Evolutionary conservation across 169 alveolate genomes (phyloP), one percentile per base, ranked within the genome.

Genomic region (Cryptosporidium xiaoi): DNA sequence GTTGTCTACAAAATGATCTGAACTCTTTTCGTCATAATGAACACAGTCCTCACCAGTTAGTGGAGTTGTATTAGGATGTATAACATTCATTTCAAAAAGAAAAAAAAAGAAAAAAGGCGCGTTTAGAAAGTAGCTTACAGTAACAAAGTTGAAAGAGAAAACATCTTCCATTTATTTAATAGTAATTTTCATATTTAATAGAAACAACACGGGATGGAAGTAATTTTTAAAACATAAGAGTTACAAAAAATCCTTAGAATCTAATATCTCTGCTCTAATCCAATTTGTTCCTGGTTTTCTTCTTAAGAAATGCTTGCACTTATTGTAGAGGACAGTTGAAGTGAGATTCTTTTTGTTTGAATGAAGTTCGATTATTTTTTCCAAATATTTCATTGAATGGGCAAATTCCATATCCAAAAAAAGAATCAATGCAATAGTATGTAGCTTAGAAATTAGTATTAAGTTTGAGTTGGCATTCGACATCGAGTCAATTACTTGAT

Each of bases 11-110:
- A 1, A 40, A 0, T 40, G 13, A 40, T 40, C 1, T 3, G 48
- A 40, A 40, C 10, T 8, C 48, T 34, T 53, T 53, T 27, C 27
- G 27, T 24, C 36, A 51, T 18, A 29, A 27, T 31, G 44, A 69
- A 18, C 24, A 34, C 18, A 44, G 40, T 20, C 27, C 4, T 53
- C 53, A 53, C 44, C 51, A 51, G 27, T n/a, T 2, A 69, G 44
- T 6, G 83, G 50, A n/a, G 83, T 51, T 31, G 83, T 69, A 3
- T 18, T 69, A 29, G 83, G 83, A 33, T 69, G 83, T 6, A 69
- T 33, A 24, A 51, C 51, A 34, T 56, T 53, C 83, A 69, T 66
- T 46, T n/a, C 55, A 40, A 40, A 40, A 40, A 40, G 10, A 40
- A 40, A 40, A 6, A 40, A 40, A 40, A 8, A 36, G 12, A 1